Evolutionary conservation across 2,329 filamentous ascomycete genomes (phyloP).

Genomic region (Ceratocystis harringtonii): DNA sequence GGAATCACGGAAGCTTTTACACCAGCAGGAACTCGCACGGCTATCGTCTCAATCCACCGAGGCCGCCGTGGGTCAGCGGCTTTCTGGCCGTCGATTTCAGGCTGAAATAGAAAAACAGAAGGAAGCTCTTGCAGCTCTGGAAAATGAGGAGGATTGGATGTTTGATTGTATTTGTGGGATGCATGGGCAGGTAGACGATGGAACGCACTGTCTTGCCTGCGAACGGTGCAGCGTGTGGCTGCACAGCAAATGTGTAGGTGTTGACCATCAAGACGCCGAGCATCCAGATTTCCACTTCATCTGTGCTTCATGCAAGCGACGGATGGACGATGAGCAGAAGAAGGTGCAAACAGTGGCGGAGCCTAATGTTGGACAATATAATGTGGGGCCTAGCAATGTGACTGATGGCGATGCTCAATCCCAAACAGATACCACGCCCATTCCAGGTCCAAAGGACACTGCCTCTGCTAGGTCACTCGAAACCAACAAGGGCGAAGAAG

Average conservation of each 20-base stretch:
- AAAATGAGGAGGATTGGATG: constrained; percentile 75
- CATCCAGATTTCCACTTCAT: constrained; percentile 76
- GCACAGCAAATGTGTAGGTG: constrained; percentile 80
- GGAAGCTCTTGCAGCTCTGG: constrained; percentile 55
- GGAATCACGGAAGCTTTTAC: constrained; percentile 64
- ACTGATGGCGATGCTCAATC: not conserved
- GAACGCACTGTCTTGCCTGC: constrained; percentile 83
- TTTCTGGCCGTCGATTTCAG: constrained; percentile 36
- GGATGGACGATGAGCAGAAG: constrained; percentile 49
- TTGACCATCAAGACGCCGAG: constrained; percentile 65
- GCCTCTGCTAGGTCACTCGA: not conserved
- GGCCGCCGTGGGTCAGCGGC: constrained; percentile 3
- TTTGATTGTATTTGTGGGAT: constrained; percentile 91
- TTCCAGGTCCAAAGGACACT: not conserved
- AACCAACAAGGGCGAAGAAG: not conserved
- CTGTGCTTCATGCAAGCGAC: constrained; percentile 60
- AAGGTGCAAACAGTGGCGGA: constrained; percentile 37
- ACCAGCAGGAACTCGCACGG: constrained; percentile 69
- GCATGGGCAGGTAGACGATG: constrained; percentile 86
- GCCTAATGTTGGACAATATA: constrained; percentile 31
- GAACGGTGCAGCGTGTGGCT: constrained; percentile 94
- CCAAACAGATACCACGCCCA: not conserved
- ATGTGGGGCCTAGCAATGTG: not conserved
- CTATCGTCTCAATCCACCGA: constrained; percentile 35
- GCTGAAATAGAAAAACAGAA: constrained; percentile 68